These are phyloP conservation scores for Zygosaccharomyces pseudorouxii DNA, from an alignment of 805 yeast genomes.

Conservation along the genomic window DNA sequence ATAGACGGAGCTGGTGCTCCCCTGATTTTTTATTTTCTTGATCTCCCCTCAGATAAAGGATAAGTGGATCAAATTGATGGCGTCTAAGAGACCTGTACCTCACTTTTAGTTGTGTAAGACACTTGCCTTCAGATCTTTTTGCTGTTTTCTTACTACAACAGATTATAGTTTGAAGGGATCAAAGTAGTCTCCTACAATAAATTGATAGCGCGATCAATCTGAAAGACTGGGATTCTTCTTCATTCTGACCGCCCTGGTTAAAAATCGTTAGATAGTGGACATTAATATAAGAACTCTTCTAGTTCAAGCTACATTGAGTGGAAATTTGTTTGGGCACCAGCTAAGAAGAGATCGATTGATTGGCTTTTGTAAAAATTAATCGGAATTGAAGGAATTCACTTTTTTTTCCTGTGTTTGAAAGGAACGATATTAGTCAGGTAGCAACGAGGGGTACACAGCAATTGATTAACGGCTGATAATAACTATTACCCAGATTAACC, in stretches of 20 bases:
- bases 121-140: background rate
- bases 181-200: background rate
- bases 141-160: background rate
- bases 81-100: background rate
- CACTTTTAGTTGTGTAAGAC: background rate
- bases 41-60: background rate
- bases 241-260: background rate
- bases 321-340: too few species aligned
- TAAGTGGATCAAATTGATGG: background rate
- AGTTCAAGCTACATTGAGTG: background rate
- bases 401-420: too few species aligned
- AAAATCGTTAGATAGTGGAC: background rate
- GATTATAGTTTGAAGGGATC: background rate
- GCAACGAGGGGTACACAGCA: too few species aligned
- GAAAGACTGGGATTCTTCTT: background rate
- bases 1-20: conserved; percentile 1
- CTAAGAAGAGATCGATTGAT: too few species aligned
- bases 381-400: too few species aligned
- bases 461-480: too few species aligned
- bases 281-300: background rate
- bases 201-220: background rate
- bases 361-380: too few species aligned
- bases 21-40: background rate
- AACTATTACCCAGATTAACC: too few species aligned
- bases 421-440: too few species aligned